Percentiles rank a stretch among this genome's conserved stretches.
phyloP scores from a whole-genome alignment of 805 yeast species.

The Clavispora fructus region DNA sequence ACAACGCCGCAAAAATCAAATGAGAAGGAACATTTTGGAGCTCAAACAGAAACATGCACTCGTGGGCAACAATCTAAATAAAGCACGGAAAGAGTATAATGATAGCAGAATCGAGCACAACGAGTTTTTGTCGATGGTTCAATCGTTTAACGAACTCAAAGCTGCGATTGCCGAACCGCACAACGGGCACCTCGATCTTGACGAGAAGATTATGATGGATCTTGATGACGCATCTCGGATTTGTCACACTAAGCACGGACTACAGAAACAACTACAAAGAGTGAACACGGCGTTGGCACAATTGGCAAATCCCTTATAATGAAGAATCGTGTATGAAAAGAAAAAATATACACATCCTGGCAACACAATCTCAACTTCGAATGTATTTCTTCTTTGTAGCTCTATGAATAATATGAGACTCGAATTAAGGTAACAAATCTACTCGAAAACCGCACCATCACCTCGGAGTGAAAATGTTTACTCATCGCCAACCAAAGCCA shows the following conservation, averaged over 20 bases:
- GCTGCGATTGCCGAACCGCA: constrained; percentile 1
- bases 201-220: not conserved
- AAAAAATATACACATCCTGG: not conserved
- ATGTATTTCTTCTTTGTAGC: not conserved
- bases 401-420: not conserved
- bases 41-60: constrained; percentile 23
- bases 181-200: not conserved
- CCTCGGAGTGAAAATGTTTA: not conserved
- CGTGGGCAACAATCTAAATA: constrained; percentile 29
- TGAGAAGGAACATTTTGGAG: constrained; percentile 26
- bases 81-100: constrained; percentile 19
- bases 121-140: constrained; percentile 11
- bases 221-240: constrained; percentile 4
- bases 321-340: not conserved
- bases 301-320: not conserved
- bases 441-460: not conserved
- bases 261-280: constrained; percentile 6
- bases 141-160: constrained; percentile 5
- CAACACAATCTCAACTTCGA: not conserved
- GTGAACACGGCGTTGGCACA: constrained; percentile 3
- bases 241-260: constrained; percentile 5
- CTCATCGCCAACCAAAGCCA: constrained; percentile 77
- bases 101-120: constrained; percentile 13
- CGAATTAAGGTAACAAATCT: not conserved
- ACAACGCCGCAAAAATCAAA: constrained; percentile 28